Conservation (phyloP, 2,329 filamentous ascomycete species). For the Metarhizium humberi region DNA sequence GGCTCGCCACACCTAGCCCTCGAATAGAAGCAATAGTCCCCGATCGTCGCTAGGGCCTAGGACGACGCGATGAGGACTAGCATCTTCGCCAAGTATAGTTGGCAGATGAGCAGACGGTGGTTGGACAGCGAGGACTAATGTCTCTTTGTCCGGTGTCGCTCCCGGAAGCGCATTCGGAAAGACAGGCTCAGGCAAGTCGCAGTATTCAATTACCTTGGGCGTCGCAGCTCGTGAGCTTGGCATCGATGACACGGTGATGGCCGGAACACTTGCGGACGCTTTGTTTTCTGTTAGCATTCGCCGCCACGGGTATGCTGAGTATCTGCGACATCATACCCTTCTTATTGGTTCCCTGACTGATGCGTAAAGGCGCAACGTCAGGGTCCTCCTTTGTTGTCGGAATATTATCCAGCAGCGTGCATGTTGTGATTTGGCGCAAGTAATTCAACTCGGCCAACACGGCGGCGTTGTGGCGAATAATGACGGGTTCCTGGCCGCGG, state of each 20-base stretch:
- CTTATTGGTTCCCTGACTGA: neutral
- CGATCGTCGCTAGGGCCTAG: no score
- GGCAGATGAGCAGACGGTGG: neutral
- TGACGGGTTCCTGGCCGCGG: conserved; percentile 14
- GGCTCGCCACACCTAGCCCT: no score
- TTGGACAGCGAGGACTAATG: neutral
- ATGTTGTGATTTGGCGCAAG: conserved; percentile 1
- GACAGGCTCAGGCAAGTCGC: neutral
- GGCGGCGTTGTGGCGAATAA: conserved; percentile 18
- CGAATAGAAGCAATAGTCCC: no score
- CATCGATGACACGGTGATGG: no score
- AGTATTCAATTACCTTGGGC: neutral
- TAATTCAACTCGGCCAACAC: conserved; percentile 21
- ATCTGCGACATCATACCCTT: neutral
- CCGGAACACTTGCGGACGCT: neutral
- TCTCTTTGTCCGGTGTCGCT: neutral
- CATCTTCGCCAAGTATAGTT: no score
- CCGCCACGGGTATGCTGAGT: neutral
- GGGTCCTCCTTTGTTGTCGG: no score
- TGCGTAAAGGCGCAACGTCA: no score
- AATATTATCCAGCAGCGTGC: no score
- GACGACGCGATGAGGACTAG: no score
- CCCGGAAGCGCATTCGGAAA: neutral
- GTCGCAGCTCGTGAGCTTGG: neutral
- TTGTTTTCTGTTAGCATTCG: neutral